Evolutionary conservation across 2,329 filamentous ascomycete genomes (phyloP).

Genomic region (Remersonia thermophila): DNA sequence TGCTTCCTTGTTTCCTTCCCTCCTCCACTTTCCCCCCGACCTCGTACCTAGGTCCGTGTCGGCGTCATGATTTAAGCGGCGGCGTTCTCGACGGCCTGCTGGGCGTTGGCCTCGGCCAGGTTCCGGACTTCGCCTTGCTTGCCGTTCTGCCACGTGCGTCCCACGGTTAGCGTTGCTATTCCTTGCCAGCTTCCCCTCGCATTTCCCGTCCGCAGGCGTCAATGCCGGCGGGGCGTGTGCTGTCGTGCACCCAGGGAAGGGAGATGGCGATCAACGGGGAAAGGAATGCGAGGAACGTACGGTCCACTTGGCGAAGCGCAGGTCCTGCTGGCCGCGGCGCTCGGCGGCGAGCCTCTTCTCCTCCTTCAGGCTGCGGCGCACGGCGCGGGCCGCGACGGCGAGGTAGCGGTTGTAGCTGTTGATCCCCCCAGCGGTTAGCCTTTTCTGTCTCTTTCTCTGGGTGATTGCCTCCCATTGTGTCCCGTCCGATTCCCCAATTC

Average conservation of each 20-base stretch:
- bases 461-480: not conserved
- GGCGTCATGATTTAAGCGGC: slow-evolving; percentile 4
- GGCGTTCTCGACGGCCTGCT: slow-evolving; percentile 23
- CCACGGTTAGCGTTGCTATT: too few relatives aligned
- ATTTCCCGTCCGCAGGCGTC: too few relatives aligned
- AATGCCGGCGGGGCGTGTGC: too few relatives aligned
- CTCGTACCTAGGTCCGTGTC: too few relatives aligned
- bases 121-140: slow-evolving; percentile 82
- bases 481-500: not conserved
- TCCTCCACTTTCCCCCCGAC: not conserved
- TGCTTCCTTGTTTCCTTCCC: not conserved
- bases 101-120: slow-evolving; percentile 46
- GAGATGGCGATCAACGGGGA: too few relatives aligned
- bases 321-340: slow-evolving; percentile 77
- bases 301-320: slow-evolving; percentile 91
- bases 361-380: slow-evolving; percentile 95
- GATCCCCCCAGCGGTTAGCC: not conserved
- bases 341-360: slow-evolving; percentile 78
- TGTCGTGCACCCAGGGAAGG: too few relatives aligned
- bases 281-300: too few relatives aligned
- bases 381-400: slow-evolving; percentile 81
- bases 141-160: slow-evolving; percentile 66
- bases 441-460: slow-evolving; percentile 6
- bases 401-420: slow-evolving; percentile 99
- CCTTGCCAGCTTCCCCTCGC: too few relatives aligned